Base-by-base conservation (phyloP, 2,329 filamentous ascomycete species). In the Penicillium sp. region DNA sequence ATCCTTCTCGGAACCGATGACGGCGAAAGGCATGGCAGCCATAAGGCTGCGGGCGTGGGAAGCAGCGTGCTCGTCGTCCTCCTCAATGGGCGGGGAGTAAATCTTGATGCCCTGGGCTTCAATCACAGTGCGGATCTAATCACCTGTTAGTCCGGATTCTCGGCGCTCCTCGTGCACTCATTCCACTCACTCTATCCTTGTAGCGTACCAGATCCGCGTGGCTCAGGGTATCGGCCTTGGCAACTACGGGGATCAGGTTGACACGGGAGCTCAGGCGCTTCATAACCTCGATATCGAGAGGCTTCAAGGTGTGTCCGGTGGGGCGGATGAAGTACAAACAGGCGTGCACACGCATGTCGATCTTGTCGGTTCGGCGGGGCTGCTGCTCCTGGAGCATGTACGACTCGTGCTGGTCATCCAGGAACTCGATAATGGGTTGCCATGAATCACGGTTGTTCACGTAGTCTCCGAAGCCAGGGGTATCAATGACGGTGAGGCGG, bases 311-410 rank as follows among this genome's bases (percentile, higher is more conserved):
- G 84, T 99, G 94, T 75, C 94, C 96, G 55, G 94, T 99, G 58
- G 94, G 94, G 75, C 96, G 89, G 78, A 99, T 97, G 81, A 99
- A 99, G 87, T 99, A 99, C 76, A 99, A 80, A 80, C 94, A 99
- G 67, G 93, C 90, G 78, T 99, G 94, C 67, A 99, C 96, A 82
- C 94, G 93, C 72, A 99, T 90, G 76, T 99, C 94, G 72, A 99
- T 99, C 86, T 97, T 99, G 84, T 99, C 94, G 73, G 89, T 88
- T 73, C 94, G 92, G 79, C 91, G 91, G 70, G 96, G 94, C 82
- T 99, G 94, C 81, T 99, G 94, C 86, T 99, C 94, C 84, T 99
- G 94, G 76, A 99, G 86, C 94, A 99, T 99, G 81, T 99, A 99
- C 38, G 94, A 99, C 84, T 99, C 94, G 79, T 99, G 96, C 85